These are phyloP conservation scores for Sarcodon aspratus DNA, from an alignment of 768 basidiomycete genomes.

Conservation along the genomic window DNA sequence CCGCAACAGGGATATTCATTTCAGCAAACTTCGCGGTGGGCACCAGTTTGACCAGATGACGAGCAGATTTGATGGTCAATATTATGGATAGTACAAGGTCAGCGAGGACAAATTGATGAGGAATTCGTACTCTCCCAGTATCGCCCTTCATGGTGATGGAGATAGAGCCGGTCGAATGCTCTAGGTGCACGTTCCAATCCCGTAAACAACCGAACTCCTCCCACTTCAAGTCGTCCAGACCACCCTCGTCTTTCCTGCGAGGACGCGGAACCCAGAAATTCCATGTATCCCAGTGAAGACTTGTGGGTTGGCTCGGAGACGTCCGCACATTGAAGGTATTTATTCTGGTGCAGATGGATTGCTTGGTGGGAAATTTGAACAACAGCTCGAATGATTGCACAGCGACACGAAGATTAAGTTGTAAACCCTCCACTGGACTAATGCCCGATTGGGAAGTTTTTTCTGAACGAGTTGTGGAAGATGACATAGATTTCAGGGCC, in stretches of 20 bases:
- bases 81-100: slow-evolving; percentile 64
- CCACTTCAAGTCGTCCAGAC: slow-evolving; percentile 46
- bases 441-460: not conserved
- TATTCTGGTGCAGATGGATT: not conserved
- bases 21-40: slow-evolving; percentile 36
- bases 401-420: not conserved
- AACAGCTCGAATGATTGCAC: not conserved
- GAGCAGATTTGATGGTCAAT: slow-evolving; percentile 60
- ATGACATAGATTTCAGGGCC: not conserved
- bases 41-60: slow-evolving; percentile 54
- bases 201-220: slow-evolving; percentile 61
- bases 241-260: not conserved
- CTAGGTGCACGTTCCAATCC: slow-evolving; percentile 31
- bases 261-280: not conserved
- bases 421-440: too few relatives aligned
- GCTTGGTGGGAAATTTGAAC: not conserved
- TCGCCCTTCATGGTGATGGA: slow-evolving; percentile 44
- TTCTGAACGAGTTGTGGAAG: not conserved
- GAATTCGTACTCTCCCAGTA: slow-evolving; percentile 66
- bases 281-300: not conserved
- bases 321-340: not conserved
- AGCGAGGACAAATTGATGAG: slow-evolving; percentile 64
- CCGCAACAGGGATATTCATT: slow-evolving; percentile 54
- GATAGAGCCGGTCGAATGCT: slow-evolving; percentile 19
- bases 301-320: not conserved